Evolutionary conservation across 495 filamentous ascomycete species (phyloP).

Genomic region (Hyphodiscus hymeniophilus): DNA sequence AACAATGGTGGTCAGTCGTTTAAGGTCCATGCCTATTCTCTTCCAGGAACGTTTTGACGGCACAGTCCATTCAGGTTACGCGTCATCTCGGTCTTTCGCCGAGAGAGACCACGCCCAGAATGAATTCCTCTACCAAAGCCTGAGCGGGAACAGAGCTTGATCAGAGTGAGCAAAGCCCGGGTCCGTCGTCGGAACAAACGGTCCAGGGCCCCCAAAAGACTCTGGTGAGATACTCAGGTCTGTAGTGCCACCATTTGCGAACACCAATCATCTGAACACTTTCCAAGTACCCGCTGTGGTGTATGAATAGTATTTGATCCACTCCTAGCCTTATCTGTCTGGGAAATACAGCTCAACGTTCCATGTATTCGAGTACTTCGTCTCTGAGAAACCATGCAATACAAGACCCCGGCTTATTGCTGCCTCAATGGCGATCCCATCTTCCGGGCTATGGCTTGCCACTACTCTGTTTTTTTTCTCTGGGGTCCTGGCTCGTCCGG

Average conservation of each 20-base stretch:
- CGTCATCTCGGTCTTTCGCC: constrained; percentile 6
- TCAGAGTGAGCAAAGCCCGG: constrained; percentile 1
- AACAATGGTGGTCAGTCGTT: no score
- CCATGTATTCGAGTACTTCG: constrained; percentile 3
- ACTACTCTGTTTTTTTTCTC: neutral
- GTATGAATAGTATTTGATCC: neutral
- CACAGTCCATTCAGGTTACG: neutral
- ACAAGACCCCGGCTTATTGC: neutral
- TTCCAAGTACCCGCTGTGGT: neutral
- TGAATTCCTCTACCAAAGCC: constrained; percentile 1
- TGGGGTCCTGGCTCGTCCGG: neutral
- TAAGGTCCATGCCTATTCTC: no score
- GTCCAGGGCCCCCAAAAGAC: neutral
- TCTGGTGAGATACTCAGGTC: no score
- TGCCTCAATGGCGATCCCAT: neutral
- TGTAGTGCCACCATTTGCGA: no score
- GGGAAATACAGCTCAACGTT: constrained; percentile 3
- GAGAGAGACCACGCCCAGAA: neutral
- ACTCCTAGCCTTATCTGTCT: neutral
- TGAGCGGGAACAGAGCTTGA: neutral
- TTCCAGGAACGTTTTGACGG: constrained; percentile 2
- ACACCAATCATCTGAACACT: no score
- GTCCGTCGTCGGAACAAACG: constrained; percentile 1
- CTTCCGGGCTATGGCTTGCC: no score
- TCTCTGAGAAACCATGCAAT: neutral